A percentile compares a stretch with the other conserved stretches of the same genome.
phyloP scores from a whole-genome alignment of 2,329 filamentous ascomycete species.

The Pezizomycotina sp. region DNA sequence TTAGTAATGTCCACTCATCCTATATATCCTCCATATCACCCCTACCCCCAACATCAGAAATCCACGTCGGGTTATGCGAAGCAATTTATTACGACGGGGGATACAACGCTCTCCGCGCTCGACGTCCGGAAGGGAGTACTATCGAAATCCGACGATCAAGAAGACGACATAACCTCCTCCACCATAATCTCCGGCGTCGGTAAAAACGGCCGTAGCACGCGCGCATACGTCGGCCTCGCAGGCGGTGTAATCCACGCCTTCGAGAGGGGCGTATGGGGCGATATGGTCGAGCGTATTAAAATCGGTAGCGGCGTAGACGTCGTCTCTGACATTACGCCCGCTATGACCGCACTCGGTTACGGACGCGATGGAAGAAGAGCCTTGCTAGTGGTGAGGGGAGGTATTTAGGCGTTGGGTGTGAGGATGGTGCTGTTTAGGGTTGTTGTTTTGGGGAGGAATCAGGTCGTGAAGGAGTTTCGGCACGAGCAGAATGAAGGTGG shows the following conservation, averaged over 20 bases:
- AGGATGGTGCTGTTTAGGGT: conserved; percentile 45
- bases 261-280: conserved; percentile 90
- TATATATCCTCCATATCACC: conserved; percentile 80
- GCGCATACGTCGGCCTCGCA: conserved; percentile 32
- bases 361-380: conserved; percentile 11
- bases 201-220: conserved; percentile 50
- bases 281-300: conserved; percentile 45
- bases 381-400: conserved; percentile 11
- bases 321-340: conserved; percentile 19
- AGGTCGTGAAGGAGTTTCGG: conserved; percentile 21
- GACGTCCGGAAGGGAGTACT: conserved; percentile 64
- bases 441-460: conserved; percentile 26
- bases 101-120: conserved; percentile 76
- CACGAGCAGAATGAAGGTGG: conserved; percentile 18
- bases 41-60: conserved; percentile 60
- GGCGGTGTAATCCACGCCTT: conserved; percentile 71
- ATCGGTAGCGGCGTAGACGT: conserved; percentile 23
- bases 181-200: conserved; percentile 57
- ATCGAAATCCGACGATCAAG: conserved; percentile 82
- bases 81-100: conserved; percentile 88
- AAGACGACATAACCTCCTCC: conserved; percentile 76
- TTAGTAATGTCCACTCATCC: conserved; percentile 71
- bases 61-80: conserved; percentile 79
- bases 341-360: conserved; percentile 4
- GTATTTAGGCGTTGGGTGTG: conserved; percentile 22